A percentile compares a stretch with the other conserved stretches of the same genome.
phyloP scores from a whole-genome alignment of 352 stramenopile species.

The Globisporangium ultimum region DNA sequence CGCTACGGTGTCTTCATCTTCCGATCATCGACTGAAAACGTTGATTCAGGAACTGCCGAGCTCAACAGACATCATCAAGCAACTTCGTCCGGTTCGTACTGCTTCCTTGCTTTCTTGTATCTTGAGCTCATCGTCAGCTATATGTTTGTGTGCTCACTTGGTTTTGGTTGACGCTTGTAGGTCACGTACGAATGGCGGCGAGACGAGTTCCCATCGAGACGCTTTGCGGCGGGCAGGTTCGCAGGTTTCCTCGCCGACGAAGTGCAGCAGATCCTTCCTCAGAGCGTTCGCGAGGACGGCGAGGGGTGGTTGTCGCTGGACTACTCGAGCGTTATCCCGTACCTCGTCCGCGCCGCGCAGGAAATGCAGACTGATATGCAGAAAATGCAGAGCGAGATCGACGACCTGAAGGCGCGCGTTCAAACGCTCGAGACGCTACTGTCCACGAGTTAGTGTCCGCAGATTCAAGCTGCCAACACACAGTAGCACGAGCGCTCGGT shows the following conservation, averaged over 20 bases:
- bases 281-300: slow-evolving; percentile 45
- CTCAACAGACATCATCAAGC: slow-evolving; percentile 20
- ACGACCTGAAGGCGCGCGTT: slow-evolving; percentile 11
- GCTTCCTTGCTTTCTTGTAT: slow-evolving; percentile 1
- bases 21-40: slow-evolving; percentile 42
- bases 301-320: slow-evolving; percentile 51
- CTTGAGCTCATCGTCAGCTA: background rate
- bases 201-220: slow-evolving; percentile 34
- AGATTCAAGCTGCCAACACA: background rate
- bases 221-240: slow-evolving; percentile 33
- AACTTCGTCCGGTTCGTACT: slow-evolving; percentile 37
- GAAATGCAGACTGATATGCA: slow-evolving; percentile 51
- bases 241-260: slow-evolving; percentile 68
- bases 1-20: slow-evolving; percentile 12
- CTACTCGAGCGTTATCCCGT: slow-evolving; percentile 53
- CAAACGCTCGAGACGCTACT: slow-evolving; percentile 17
- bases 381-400: no score
- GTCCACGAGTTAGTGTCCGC: background rate
- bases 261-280: slow-evolving; percentile 48
- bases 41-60: slow-evolving; percentile 20
- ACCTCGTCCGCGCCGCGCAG: slow-evolving; percentile 54
- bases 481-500: background rate
- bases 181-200: slow-evolving; percentile 49
- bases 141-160: no score
- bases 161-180: slow-evolving; percentile 18